These are phyloP conservation scores for Aspergillus flavus DNA, from an alignment of 2,329 filamentous ascomycete genomes.

Conservation along the genomic window DNA sequence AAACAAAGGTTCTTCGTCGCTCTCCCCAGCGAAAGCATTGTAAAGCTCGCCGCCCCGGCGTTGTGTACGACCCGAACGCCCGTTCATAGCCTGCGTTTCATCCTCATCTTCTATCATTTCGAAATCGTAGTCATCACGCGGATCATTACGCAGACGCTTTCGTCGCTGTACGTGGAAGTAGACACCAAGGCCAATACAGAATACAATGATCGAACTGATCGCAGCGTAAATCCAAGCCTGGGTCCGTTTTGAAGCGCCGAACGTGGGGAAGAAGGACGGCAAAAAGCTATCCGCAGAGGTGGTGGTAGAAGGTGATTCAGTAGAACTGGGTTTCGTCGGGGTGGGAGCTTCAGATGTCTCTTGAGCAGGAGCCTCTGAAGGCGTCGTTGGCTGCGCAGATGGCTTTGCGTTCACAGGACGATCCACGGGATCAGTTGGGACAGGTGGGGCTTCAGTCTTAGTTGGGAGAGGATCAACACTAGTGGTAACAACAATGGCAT, in stretches of 20 bases:
- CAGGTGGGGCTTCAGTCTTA: slow-evolving; percentile 48
- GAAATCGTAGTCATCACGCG: slow-evolving; percentile 87
- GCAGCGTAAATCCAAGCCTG: slow-evolving; percentile 94
- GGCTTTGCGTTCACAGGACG: slow-evolving; percentile 65
- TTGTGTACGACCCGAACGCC: slow-evolving; percentile 54
- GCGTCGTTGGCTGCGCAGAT: slow-evolving; percentile 27
- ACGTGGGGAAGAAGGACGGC: slow-evolving; percentile 85
- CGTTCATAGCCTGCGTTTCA: slow-evolving; percentile 44
- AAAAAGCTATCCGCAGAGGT: slow-evolving; percentile 61
- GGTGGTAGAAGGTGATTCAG: slow-evolving; percentile 34
- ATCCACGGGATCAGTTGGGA: slow-evolving; percentile 66
- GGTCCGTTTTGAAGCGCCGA: slow-evolving; percentile 82
- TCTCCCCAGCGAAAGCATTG: slow-evolving; percentile 94
- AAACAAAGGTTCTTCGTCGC: slow-evolving; percentile 68
- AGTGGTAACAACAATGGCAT: slow-evolving; percentile 65
- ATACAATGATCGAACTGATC: slow-evolving; percentile 78
- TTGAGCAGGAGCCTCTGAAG: slow-evolving; percentile 24
- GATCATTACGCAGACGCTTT: slow-evolving; percentile 71
- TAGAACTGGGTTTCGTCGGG: slow-evolving; percentile 31
- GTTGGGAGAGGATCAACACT: slow-evolving; percentile 53
- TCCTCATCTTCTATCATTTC: slow-evolving; percentile 88
- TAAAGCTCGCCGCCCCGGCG: slow-evolving; percentile 85
- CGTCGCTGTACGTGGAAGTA: slow-evolving; percentile 82
- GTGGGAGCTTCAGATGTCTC: slow-evolving; percentile 29
- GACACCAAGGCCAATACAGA: slow-evolving; percentile 77